Conservation (phyloP, 768 basidiomycete genomes). For the Leccinum olivaceopallidum region DNA sequence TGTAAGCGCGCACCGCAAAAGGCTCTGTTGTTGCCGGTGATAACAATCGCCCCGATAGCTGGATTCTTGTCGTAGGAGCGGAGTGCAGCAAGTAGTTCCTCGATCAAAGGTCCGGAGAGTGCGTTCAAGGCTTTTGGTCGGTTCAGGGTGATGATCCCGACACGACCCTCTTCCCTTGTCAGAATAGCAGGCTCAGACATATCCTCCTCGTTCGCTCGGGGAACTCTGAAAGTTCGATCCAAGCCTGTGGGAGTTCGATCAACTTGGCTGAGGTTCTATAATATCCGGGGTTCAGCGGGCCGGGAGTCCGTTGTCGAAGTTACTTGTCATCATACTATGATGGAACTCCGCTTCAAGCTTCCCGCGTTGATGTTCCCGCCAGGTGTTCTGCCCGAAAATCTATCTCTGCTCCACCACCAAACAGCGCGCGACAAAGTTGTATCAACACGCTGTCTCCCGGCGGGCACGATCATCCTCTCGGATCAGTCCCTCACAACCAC, state of each 20-base stretch:
- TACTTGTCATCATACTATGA: background rate
- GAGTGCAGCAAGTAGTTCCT: conserved; percentile 77
- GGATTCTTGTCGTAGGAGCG: conserved; percentile 66
- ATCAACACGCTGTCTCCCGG: conserved; percentile 36
- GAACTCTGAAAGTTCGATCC: background rate
- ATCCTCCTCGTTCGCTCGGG: background rate
- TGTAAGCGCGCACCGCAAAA: conserved; percentile 42
- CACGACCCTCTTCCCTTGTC: conserved; percentile 21
- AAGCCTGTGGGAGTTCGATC: background rate
- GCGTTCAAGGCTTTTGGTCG: conserved; percentile 88
- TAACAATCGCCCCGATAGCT: conserved; percentile 77
- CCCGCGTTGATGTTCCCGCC: conserved; percentile 9
- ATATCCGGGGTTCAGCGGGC: background rate
- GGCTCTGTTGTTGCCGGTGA: conserved; percentile 86
- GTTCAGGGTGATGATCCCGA: conserved; percentile 73
- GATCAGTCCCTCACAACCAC: conserved; percentile 45
- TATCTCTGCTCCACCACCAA: conserved; percentile 43
- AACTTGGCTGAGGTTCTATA: background rate
- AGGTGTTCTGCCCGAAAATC: conserved; percentile 6
- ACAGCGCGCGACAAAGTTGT: conserved; percentile 53
- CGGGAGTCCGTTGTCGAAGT: conserved; percentile 3
- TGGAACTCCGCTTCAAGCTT: background rate
- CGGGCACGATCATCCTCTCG: conserved; percentile 53
- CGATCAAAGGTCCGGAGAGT: conserved; percentile 72
- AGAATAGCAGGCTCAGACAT: conserved; percentile 29